Percentiles rank a stretch among this genome's conserved stretches.
Evolutionary conservation across 345 rosid species (phyloP).

Genomic region (Cardamine occulta): DNA sequence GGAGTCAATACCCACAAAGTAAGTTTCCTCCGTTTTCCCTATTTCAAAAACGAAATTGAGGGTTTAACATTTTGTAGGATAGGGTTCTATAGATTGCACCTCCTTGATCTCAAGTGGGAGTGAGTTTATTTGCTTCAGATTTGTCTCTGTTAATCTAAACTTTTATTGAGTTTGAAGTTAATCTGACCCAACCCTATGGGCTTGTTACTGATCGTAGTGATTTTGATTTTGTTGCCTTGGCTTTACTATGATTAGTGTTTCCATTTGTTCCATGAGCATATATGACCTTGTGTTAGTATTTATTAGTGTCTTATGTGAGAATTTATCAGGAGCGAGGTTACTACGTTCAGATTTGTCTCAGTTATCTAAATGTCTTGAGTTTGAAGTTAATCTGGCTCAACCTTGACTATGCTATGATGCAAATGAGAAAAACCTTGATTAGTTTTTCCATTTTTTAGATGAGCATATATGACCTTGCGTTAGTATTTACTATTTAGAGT

Average conservation of each 20-base stretch:
- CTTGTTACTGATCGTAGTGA: not conserved
- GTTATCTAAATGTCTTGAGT: too few species aligned
- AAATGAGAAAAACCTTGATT: not conserved
- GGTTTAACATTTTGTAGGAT: not conserved
- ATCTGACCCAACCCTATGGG: not conserved
- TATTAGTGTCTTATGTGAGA: not conserved
- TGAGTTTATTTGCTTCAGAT: not conserved
- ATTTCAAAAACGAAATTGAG: not conserved
- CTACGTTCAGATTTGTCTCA: too few species aligned
- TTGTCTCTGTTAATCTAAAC: not conserved
- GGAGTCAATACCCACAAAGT: slow-evolving; percentile 25
- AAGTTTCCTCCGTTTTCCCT: slow-evolving; percentile 3
- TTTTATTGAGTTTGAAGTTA: not conserved
- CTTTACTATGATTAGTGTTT: slow-evolving; percentile 7
- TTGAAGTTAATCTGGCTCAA: too few species aligned
- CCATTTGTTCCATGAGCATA: not conserved
- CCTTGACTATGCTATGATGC: too few species aligned
- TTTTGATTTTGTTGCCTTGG: not conserved
- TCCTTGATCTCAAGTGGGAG: slow-evolving; percentile 1
- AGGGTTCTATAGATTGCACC: slow-evolving; percentile 11
- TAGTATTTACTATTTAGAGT: not conserved
- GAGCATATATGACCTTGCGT: not conserved
- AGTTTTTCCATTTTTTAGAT: slow-evolving; percentile 1
- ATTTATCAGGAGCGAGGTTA: too few species aligned
- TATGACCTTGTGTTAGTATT: not conserved